phyloP scores from a whole-genome alignment of 306 rosid genomes.

The Ormosia emarginata region DNA sequence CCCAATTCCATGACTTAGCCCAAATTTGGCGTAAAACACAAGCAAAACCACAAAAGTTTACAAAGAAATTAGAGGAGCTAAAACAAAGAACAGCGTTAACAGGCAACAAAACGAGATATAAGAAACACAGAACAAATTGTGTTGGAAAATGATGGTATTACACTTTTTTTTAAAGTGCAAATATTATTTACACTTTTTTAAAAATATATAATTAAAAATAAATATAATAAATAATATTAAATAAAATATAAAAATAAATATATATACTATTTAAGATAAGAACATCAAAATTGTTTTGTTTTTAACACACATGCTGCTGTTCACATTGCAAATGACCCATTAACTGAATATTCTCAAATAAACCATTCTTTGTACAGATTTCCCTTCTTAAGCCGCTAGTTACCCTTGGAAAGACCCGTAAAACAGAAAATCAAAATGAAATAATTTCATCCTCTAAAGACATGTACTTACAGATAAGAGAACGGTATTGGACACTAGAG shows the following conservation, averaged over 20 bases:
- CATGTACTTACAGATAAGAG: conserved; percentile 45
- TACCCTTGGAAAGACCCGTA: conserved; percentile 28
- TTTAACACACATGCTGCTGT: not conserved
- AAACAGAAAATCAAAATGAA: conserved; percentile 15
- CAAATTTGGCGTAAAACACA: conserved; percentile 5
- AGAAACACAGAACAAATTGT: not conserved
- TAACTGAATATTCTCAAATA: conserved; percentile 24
- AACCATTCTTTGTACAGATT: conserved; percentile 50
- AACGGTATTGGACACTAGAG: conserved; percentile 17
- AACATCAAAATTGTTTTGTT: no score
- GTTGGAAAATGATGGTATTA: no score
- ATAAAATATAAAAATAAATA: no score
- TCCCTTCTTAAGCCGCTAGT: conserved; percentile 36
- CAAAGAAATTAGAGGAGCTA: not conserved
- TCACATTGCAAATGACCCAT: conserved; percentile 1
- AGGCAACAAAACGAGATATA: not conserved
- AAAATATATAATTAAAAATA: no score
- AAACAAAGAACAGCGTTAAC: not conserved
- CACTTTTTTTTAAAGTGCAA: no score
- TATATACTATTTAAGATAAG: no score
- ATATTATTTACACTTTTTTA: no score
- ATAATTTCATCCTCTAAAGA: conserved; percentile 16
- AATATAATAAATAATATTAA: no score
- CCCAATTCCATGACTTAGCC: not conserved
- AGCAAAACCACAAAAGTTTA: not conserved